phyloP scores from a whole-genome alignment of 768 basidiomycete genomes.

The Thelephora aurantiotincta region DNA sequence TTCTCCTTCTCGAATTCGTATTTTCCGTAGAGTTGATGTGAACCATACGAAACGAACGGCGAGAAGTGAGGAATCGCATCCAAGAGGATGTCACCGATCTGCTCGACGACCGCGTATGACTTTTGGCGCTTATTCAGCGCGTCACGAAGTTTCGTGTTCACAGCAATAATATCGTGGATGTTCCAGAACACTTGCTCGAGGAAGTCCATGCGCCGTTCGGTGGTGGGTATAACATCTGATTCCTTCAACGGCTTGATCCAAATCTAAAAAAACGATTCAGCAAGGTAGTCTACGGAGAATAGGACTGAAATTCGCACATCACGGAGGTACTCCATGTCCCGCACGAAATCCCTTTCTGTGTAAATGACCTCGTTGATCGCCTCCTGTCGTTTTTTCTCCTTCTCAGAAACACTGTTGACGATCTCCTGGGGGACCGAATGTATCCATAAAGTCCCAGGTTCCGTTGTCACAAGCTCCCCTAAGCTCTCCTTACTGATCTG shows the following conservation, averaged over 20 bases:
- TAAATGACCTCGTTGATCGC: constrained; percentile 94
- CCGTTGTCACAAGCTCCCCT: constrained; percentile 64
- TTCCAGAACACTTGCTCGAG: constrained; percentile 98
- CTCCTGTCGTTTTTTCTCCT: constrained; percentile 92
- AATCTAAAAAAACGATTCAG: constrained; percentile 27
- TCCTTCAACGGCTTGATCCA: constrained; percentile 86
- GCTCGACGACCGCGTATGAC: constrained; percentile 82
- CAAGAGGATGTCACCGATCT: constrained; percentile 81
- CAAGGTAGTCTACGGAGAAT: not conserved
- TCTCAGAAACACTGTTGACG: constrained; percentile 80
- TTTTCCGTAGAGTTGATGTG: constrained; percentile 95
- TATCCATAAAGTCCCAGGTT: constrained; percentile 85
- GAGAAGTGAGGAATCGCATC: constrained; percentile 79
- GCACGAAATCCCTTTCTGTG: constrained; percentile 95
- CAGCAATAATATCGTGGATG: constrained; percentile 80
- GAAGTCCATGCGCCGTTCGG: constrained; percentile 67
- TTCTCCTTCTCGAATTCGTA: constrained; percentile 96
- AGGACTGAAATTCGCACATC: constrained; percentile 44
- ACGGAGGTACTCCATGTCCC: constrained; percentile 94
- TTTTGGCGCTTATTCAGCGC: constrained; percentile 93
- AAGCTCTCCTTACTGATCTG: constrained; percentile 73
- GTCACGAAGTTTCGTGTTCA: constrained; percentile 86
- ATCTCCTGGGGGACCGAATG: constrained; percentile 94
- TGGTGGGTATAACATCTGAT: constrained; percentile 62
- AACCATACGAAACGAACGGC: constrained; percentile 91